A percentile compares a stretch with the other conserved stretches of the same genome.
phyloP scores from a whole-genome alignment of 768 basidiomycete genomes.

The Rossbeevera mucosa region DNA sequence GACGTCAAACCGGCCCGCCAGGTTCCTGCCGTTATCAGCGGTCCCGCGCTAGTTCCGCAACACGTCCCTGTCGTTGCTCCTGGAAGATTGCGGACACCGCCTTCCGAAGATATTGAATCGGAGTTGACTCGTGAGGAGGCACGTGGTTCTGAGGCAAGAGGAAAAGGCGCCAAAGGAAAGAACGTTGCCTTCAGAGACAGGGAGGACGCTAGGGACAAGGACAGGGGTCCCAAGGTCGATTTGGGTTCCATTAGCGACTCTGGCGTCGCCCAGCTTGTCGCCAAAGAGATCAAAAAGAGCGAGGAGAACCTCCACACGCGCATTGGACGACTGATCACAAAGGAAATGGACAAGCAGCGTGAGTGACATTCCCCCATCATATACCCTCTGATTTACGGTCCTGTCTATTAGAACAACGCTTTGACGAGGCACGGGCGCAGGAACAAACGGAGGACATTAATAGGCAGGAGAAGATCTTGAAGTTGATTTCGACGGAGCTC shows the following conservation, averaged over 20 bases:
- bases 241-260: constrained; percentile 43
- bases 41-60: constrained; percentile 15
- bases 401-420: constrained; percentile 59
- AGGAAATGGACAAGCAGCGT: constrained; percentile 92
- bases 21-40: constrained; percentile 24
- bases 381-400: constrained; percentile 1
- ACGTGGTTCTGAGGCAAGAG: constrained; percentile 46
- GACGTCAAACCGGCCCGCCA: constrained; percentile 27
- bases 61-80: constrained; percentile 27
- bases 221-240: constrained; percentile 27
- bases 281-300: constrained; percentile 76
- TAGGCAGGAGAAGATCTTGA: constrained; percentile 85
- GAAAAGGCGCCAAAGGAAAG: constrained; percentile 49
- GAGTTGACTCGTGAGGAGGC: constrained; percentile 60
- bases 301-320: constrained; percentile 75
- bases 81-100: constrained; percentile 58
- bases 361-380: constrained; percentile 29
- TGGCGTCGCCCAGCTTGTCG: constrained; percentile 52
- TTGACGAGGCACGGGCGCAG: constrained; percentile 74
- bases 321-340: constrained; percentile 73
- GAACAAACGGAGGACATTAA: constrained; percentile 79
- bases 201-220: constrained; percentile 43
- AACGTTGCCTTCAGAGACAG: constrained; percentile 61
- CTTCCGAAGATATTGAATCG: constrained; percentile 69
- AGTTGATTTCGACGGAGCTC: constrained; percentile 81